Conservation (phyloP, 2,329 filamentous ascomycete species). For the Ophiostoma himal-ulmi region DNA sequence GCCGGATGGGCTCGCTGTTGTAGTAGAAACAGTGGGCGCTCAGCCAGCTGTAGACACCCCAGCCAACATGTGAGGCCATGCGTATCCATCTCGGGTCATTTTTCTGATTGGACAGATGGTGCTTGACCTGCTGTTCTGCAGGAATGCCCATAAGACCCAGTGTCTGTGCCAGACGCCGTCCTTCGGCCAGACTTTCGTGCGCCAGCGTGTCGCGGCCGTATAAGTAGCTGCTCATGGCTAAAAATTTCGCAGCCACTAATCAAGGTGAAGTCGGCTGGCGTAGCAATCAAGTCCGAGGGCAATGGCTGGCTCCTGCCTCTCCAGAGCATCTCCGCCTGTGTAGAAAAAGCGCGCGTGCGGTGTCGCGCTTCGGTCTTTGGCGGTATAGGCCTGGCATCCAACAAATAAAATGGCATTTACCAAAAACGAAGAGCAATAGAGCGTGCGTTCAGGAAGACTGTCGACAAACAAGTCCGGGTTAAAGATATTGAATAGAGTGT, state of each 20-base stretch:
- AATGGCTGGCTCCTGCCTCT: not conserved
- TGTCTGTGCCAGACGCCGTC: slow-evolving; percentile 19
- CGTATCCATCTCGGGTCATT: slow-evolving; percentile 15
- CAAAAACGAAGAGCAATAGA: slow-evolving; percentile 1
- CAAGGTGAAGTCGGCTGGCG: not conserved
- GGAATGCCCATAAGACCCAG: not conserved
- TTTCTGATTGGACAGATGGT: not conserved
- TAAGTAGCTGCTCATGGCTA: slow-evolving; percentile 20
- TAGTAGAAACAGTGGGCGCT: slow-evolving; percentile 19
- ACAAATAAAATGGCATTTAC: not conserved
- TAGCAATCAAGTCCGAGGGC: not conserved
- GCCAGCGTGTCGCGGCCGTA: slow-evolving; percentile 19
- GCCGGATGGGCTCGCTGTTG: slow-evolving; percentile 15
- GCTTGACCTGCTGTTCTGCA: not conserved
- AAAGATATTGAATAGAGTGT: not conserved
- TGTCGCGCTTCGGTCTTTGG: not conserved
- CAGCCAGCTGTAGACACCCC: slow-evolving; percentile 23
- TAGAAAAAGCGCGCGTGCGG: not conserved
- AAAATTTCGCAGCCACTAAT: slow-evolving; percentile 17
- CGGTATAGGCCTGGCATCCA: not conserved
- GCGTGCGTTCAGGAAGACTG: not conserved
- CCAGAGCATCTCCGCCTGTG: not conserved
- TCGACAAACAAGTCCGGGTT: not conserved
- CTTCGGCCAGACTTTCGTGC: slow-evolving; percentile 14
- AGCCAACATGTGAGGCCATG: slow-evolving; percentile 20